Evolutionary conservation across 306 rosid species (phyloP), one percentile per base, ranked within the genome.

Genomic region (Hippophae tibetana): DNA sequence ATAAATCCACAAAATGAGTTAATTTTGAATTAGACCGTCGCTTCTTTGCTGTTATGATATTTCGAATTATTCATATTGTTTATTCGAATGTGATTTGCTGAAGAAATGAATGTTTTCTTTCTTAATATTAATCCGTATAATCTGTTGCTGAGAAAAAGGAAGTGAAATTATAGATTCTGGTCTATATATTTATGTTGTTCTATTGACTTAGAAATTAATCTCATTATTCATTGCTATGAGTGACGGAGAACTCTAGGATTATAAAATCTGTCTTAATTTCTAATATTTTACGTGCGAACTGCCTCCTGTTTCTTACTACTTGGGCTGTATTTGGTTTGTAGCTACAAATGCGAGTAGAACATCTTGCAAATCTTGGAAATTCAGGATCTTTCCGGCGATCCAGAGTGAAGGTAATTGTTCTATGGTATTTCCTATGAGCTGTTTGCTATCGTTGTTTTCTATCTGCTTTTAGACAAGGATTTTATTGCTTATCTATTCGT

Each of bases 351-450:
- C 93, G 73, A 46, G 71, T 85, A 13, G 81, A 88, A 65, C 78
- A 75, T 62, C 75, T 92, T 44, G 80, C 74, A 7, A 70, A 67
- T 76, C 78, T 80, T 53, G 86, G 79, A 8, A 82, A 62, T 62
- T 61, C 72, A 6, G 84, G 73, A 51, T 82, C 86, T 54, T 77
- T 69, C 53, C 84, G 81, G 6, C 95, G 93, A 10, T 62, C 82
- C 5, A 92, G 82, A 83, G 95, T 92, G 60, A 61, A 88, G 99
- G 96, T 92, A 79, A 5, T 13, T 72, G 47, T 9, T n/a, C 52
- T 6, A 7, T 13, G 7, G 41, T 1, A 40, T 10, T 63, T 51
- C 7, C 1, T 62, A 2, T 56, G n/a, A 13, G 53, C 59, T 46
- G n/a, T 55, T n/a, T 51, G 2, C 50, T 12, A 8, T 58, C 26